Evolutionary conservation across 169 alveolate genomes (phyloP), one percentile per base, ranked within the genome.

Genomic region (Eimeria brunetti): DNA sequence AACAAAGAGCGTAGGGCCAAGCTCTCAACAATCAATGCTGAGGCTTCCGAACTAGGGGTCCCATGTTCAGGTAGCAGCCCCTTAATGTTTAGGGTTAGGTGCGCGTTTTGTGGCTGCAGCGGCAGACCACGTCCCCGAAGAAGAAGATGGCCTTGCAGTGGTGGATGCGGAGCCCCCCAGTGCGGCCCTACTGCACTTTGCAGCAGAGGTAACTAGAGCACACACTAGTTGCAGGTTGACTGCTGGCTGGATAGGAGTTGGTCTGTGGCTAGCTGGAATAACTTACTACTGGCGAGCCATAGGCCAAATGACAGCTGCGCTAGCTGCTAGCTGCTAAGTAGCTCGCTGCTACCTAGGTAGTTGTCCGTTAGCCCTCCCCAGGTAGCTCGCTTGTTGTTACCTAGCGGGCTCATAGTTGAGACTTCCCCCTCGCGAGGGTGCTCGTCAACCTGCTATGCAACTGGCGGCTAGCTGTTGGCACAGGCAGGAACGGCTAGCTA

Each of bases 121-220:
- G 44, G 51, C 92, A 14, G 92, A 62, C 38, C 76, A 85, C 18
- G 81, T 62, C 49, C 64, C 76, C 8, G 91, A 85, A 41, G 80
- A 85, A 38, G 80, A 85, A 36, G 80, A 20, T 33, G 60, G 41
- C 51, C 80, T 83, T 30, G 53, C 75, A 58, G 80, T 62, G 30
- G 62, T 38, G 80, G 81, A 85, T 46, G 60, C 49, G 2, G 92
- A 85, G 81, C 62, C 81, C 24, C 92, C 92, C 41, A 85, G 92
- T 62, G 92, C 80, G 5, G 92, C 92, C 41, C 69, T 85, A 36
- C 41, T 85, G 76, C 92, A 85, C 41, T 85, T 85, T 30, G 92
- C 92, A 1, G 71, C 69, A 24, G 92, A 85, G 92, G 92, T 85
- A 56, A 38, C 81, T 30, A 33, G 36, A 7, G 22, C 44, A 71